A percentile compares a stretch with the other conserved stretches of the same genome.
These are phyloP conservation scores for Mrakia hoshinonis DNA, from an alignment of 768 basidiomycete species.

Conservation along the genomic window DNA sequence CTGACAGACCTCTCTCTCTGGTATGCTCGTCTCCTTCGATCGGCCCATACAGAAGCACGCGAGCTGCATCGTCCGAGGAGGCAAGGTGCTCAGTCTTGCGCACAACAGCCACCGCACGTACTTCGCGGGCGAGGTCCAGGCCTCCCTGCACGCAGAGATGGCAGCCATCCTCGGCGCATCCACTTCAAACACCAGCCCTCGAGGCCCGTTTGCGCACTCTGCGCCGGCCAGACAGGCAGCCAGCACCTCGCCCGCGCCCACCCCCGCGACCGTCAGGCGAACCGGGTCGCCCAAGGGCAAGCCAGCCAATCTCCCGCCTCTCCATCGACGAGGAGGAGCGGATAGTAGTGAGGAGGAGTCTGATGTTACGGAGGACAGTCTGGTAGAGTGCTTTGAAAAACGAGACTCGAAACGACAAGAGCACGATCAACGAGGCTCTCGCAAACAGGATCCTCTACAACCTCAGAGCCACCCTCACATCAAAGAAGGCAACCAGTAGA, in stretches of 20 bases:
- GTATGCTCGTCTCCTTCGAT: too few relatives aligned
- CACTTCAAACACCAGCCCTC: neutral
- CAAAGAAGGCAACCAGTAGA: neutral
- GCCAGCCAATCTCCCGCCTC: neutral
- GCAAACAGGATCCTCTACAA: conserved; percentile 9
- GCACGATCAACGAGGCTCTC: neutral
- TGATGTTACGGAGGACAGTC: neutral
- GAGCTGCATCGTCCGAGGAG: neutral
- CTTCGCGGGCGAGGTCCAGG: conserved; percentile 15
- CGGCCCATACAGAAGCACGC: conserved; percentile 8
- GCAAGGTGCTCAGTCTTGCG: conserved; percentile 6
- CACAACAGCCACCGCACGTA: conserved; percentile 2
- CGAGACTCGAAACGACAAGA: neutral
- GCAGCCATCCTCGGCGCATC: neutral
- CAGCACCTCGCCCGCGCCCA: neutral
- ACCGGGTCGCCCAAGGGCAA: too few relatives aligned
- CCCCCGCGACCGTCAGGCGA: neutral
- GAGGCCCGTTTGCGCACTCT: conserved; percentile 2
- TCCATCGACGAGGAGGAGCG: neutral
- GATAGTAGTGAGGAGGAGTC: neutral
- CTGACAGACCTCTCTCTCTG: too few relatives aligned
- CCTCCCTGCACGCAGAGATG: conserved; percentile 21
- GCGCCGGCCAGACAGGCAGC: neutral
- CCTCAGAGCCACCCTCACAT: neutral
- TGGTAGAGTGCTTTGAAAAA: conserved; percentile 18